These are phyloP conservation scores for Fusarium nodosum DNA, from an alignment of 2,329 filamentous ascomycete genomes.

Conservation along the genomic window DNA sequence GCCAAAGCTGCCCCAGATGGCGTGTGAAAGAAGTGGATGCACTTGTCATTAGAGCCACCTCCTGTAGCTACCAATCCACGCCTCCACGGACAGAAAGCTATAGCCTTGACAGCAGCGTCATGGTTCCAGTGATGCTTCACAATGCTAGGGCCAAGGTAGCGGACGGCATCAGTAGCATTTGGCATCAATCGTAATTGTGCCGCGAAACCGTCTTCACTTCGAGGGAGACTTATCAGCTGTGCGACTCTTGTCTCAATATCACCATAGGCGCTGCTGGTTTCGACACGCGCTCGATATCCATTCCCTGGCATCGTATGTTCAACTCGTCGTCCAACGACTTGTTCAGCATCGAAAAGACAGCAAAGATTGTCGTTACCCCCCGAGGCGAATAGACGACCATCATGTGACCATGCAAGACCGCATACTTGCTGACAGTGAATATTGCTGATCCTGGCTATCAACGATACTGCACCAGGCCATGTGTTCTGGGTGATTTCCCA, in stretches of 20 bases:
- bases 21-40: constrained; percentile 96
- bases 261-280: constrained; percentile 20
- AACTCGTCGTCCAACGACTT: constrained; percentile 60
- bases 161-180: constrained; percentile 55
- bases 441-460: constrained; percentile 78
- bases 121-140: constrained; percentile 83
- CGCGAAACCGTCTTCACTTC: constrained; percentile 11
- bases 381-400: constrained; percentile 83
- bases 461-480: constrained; percentile 83
- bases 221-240: constrained; percentile 3
- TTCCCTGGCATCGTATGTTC: constrained; percentile 5
- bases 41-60: constrained; percentile 92
- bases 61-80: constrained; percentile 88
- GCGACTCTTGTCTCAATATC: constrained; percentile 33
- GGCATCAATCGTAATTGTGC: constrained; percentile 51
- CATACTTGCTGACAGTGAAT: constrained; percentile 93
- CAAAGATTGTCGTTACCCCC: constrained; percentile 95
- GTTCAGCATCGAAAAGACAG: constrained; percentile 79
- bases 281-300: constrained; percentile 15
- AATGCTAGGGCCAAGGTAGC: constrained; percentile 65
- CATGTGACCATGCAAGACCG: constrained; percentile 87
- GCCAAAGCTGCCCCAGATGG: constrained; percentile 85
- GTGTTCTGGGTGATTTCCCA: constrained; percentile 73
- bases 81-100: constrained; percentile 97
- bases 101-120: constrained; percentile 92